Evolutionary conservation across 192 early-diverging fungal species (phyloP).

Genomic region (Nowakowskiella sp.): DNA sequence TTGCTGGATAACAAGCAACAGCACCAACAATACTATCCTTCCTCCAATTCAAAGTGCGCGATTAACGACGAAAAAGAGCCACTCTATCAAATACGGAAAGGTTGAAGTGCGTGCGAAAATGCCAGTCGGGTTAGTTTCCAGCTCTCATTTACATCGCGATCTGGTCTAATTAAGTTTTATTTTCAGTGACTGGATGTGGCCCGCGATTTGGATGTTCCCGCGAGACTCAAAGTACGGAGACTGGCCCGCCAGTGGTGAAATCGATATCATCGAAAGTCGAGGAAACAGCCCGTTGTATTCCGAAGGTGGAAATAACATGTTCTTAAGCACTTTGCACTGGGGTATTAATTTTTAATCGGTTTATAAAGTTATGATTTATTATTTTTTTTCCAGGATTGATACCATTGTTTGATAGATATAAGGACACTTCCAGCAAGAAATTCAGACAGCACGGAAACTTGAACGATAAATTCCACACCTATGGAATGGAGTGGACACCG

Average conservation of each 20-base stretch:
- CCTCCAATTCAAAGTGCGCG: slow-evolving; percentile 49
- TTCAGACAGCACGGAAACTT: slow-evolving; percentile 13
- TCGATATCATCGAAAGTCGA: slow-evolving; percentile 48
- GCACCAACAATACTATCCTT: slow-evolving; percentile 41
- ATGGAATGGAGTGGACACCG: slow-evolving; percentile 42
- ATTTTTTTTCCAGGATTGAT: no score
- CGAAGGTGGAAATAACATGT: slow-evolving; percentile 8
- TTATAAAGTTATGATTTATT: no score
- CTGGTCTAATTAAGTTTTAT: not conserved
- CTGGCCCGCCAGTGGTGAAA: slow-evolving; percentile 54
- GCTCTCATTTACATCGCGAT: not conserved
- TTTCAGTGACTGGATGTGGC: slow-evolving; percentile 32
- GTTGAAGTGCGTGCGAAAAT: slow-evolving; percentile 50
- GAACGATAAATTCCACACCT: slow-evolving; percentile 49
- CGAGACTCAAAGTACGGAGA: slow-evolving; percentile 43
- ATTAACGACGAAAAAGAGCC: slow-evolving; percentile 33
- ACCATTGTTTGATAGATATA: not conserved
- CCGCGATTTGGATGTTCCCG: slow-evolving; percentile 57
- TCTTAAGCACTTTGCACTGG: slow-evolving; percentile 53
- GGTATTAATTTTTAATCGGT: no score
- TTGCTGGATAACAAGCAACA: slow-evolving; percentile 3
- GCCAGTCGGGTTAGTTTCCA: slow-evolving; percentile 31
- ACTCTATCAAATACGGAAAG: slow-evolving; percentile 44
- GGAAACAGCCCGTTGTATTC: slow-evolving; percentile 38
- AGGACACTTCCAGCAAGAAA: slow-evolving; percentile 20